Conservation (phyloP, 306 rosid genomes). For the Glycine tomentella region DNA sequence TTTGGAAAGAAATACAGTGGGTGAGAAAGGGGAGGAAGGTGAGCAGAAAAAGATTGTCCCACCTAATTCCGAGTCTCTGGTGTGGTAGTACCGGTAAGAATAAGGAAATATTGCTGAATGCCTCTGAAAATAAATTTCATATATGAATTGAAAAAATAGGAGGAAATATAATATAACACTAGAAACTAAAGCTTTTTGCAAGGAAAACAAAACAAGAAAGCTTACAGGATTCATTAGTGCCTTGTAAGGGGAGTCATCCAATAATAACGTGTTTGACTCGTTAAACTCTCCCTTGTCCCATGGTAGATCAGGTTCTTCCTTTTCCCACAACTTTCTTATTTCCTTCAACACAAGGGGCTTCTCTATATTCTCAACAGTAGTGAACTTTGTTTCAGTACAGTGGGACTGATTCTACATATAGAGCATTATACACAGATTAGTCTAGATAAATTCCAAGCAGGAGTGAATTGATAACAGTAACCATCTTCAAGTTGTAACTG, state of each 20-base stretch:
- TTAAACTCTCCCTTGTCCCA: conserved; percentile 78
- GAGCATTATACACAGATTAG: conserved; percentile 25
- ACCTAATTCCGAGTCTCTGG: conserved; percentile 73
- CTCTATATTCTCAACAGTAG: conserved; percentile 60
- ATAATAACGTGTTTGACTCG: conserved; percentile 79
- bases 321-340: conserved; percentile 81
- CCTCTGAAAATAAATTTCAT: conserved; percentile 60
- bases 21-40: conserved; percentile 3
- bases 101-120: conserved; percentile 83
- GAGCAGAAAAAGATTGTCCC: conserved; percentile 43
- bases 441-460: conserved; percentile 11
- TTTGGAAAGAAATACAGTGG: background rate
- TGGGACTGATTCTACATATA: conserved; percentile 69
- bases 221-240: conserved; percentile 90
- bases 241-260: conserved; percentile 95
- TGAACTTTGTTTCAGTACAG: conserved; percentile 66
- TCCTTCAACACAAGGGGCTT: conserved; percentile 88
- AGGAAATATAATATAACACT: conserved; percentile 7
- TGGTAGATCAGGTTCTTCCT: conserved; percentile 67
- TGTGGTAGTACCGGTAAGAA: conserved; percentile 56
- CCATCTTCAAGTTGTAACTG: conserved; percentile 21
- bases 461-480: conserved; percentile 27
- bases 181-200: conserved; percentile 27
- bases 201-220: conserved; percentile 34
- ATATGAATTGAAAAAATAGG: conserved; percentile 8